Conservation (phyloP, 2,329 filamentous ascomycete genomes). For the Trichoderma afroharzianum region DNA sequence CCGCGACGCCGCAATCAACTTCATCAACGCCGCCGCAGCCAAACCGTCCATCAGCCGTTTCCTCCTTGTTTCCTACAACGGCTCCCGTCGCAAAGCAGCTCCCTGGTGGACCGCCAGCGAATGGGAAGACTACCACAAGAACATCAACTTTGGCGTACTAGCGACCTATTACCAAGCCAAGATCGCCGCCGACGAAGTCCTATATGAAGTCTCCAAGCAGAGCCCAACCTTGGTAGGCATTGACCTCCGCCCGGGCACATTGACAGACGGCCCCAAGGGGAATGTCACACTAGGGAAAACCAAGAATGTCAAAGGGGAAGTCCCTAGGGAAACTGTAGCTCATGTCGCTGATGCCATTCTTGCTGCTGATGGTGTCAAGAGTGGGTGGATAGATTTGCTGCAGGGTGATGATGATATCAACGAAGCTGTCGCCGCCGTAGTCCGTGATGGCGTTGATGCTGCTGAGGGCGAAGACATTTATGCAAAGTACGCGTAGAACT, state of each 20-base stretch:
- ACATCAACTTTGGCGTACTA: constrained; percentile 39
- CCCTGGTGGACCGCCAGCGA: constrained; percentile 53
- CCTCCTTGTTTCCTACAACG: constrained; percentile 61
- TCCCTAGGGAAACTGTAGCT: constrained; percentile 59
- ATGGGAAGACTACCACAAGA: constrained; percentile 46
- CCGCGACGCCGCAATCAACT: constrained; percentile 59
- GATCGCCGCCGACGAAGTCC: constrained; percentile 54
- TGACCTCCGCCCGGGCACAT: constrained; percentile 48
- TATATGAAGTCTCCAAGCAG: constrained; percentile 47
- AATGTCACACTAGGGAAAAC: constrained; percentile 47
- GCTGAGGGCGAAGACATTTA: constrained; percentile 50
- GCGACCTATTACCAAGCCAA: constrained; percentile 59
- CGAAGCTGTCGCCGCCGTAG: constrained; percentile 45
- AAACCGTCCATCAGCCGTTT: constrained; percentile 56
- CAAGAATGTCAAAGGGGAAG: constrained; percentile 34
- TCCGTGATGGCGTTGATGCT: constrained; percentile 48
- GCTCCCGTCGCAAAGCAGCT: constrained; percentile 49
- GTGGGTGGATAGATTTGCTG: constrained; percentile 52
- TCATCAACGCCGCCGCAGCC: constrained; percentile 56
- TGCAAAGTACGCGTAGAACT: constrained; percentile 17
- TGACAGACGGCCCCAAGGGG: constrained; percentile 49
- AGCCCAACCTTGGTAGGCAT: constrained; percentile 45
- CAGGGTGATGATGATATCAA: constrained; percentile 49
- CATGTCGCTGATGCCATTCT: constrained; percentile 54
- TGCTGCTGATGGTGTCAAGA: constrained; percentile 44